Evolutionary conservation across 139 green algal genomes (phyloP).

Genomic region (Nannochloris sp.): DNA sequence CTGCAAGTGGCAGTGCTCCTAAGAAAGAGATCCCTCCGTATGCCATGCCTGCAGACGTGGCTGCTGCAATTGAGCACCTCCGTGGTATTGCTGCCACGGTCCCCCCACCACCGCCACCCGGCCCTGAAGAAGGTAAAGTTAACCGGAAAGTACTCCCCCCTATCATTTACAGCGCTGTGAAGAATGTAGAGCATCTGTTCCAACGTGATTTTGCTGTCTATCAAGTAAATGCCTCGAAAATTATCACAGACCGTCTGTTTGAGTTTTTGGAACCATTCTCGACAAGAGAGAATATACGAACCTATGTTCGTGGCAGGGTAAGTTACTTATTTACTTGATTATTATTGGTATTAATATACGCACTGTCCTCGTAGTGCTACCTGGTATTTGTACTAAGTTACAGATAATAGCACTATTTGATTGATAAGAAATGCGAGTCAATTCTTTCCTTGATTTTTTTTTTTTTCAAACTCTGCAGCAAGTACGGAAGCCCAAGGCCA

Average conservation of each 20-base stretch:
- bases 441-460: not conserved
- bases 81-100: not conserved
- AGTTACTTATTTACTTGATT: too few species aligned
- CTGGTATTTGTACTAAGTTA: too few species aligned
- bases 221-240: not conserved
- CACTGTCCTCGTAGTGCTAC: too few species aligned
- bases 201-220: not conserved
- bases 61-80: not conserved
- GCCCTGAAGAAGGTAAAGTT: not conserved
- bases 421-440: too few species aligned
- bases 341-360: too few species aligned
- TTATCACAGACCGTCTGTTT: conserved; percentile 10
- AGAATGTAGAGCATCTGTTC: not conserved
- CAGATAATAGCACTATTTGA: too few species aligned
- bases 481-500: too few species aligned
- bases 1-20: not conserved
- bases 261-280: conserved; percentile 24
- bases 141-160: conserved; percentile 2
- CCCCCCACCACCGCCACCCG: not conserved
- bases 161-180: not conserved
- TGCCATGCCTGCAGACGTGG: conserved; percentile 6
- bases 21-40: too few species aligned
- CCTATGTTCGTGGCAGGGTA: not conserved
- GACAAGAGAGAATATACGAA: conserved; percentile 14
- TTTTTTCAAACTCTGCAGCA: not conserved